Evolutionary conservation across 1,139 yeast genomes (phyloP), one percentile per base, ranked within the genome.

Genomic region (Sugiyamaella novakii): DNA sequence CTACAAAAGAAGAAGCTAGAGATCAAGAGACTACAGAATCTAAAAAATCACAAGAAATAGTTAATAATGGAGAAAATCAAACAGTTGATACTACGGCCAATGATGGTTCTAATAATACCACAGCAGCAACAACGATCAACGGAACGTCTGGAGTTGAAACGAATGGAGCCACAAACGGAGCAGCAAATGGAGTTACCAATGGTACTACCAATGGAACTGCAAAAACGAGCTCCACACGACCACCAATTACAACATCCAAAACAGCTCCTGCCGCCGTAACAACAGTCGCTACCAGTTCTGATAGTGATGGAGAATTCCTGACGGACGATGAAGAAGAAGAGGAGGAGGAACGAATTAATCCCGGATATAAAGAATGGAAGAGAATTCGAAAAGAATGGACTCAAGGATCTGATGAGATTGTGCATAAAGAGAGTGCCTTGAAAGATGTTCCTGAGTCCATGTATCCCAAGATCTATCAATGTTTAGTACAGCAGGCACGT

Each of bases 91-190:
- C 62, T 55, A 2, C 59, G 53, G 5, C 69, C 59, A 59, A 77
- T 71, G 62, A 68, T 83, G 60, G 83, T 83, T 54, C 88, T 71
- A 46, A 89, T 71, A 12, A 83, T 83, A 34, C 24, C 22, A 10
- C 35, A 10, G 21, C 40, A 24, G 10, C 25, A 8, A 6, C 38
- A 17, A 24, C 12, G 4, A 10, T n/a, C 24, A 10, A 34, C 27
- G 38, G 28, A 22, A 12, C 12, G n/a, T n/a, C 28, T 41, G 30
- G 38, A 19, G 21, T 21, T 29, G 8, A 7, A n/a, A 17, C 21
- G 24, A 11, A 19, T 19, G 38, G 14, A 4, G 8, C 21, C 19
- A 15, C 5, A 5, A 17, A 17, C 11, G 41, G 10, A 14, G 17
- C 14, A 24, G 28, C 7, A 24, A 11, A 7, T 31, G 35, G 35